Base-by-base conservation (phyloP, 495 filamentous ascomycete genomes). In the Neurospora sp. region DNA sequence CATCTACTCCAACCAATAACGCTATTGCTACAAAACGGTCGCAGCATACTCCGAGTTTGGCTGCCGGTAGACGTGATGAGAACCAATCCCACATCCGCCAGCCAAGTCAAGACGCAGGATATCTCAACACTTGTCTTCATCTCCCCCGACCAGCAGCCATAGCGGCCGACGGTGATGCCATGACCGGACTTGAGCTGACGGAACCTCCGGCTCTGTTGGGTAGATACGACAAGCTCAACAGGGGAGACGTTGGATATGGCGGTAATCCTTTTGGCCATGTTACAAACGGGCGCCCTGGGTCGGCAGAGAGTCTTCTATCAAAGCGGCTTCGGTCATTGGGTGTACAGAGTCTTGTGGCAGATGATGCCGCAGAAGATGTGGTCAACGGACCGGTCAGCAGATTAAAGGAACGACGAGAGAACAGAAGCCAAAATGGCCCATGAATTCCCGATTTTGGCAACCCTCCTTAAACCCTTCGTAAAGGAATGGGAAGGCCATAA, bases 211-310 rank as follows among this genome's bases (percentile, higher is more conserved):
- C 78, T 46, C 76, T 80, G n/a, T 91, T 91, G 76, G 87, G 83
- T 73, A 93, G 81, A 27, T 92, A 93, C 76, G 87, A 85, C 73
- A 93, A 93, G 77, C 88, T 91, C 44, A 90, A 76, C 77, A 92
- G 86, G 76, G 90, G 88, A 18, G 90, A 92, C 77, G 79, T 82
- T 16, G 91, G 90, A 27, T 94, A 93, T 73, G 89, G 87, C 7
- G 90, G 89, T 11, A 87, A 90, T 74, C 82, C 85, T 12, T 90
- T 87, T 42, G 73, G 74, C 39, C 74, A 39, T 14, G 39, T 70
- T 5, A 12, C 40, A 14, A 76, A 77, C 11, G 78, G 78, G 61
- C 39, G 61, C 35, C 44, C 79, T 12, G 77, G 73, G 22, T 71
- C 74, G 11, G 74, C 82, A 4, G 84, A 85, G 70, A 80, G 85